Base-by-base conservation (phyloP, 176 grass and related monocot genomes). In the Thalia dealbata region DNA sequence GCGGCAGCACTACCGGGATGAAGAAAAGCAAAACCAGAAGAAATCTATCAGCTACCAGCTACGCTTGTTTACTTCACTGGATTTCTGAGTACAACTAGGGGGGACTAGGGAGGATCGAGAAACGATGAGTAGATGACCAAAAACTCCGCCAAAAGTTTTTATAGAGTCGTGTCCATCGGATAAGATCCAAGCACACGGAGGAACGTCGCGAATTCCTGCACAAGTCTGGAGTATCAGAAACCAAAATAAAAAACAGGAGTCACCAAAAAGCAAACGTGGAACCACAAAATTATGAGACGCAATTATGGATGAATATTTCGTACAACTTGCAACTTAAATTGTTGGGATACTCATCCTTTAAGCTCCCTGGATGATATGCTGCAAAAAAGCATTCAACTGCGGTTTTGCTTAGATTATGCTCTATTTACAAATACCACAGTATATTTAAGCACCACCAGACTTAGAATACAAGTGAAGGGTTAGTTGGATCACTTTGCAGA, bases 111-210 rank as follows among this genome's bases (percentile, higher is more conserved):
- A 38, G 32, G 32, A 38, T 38, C 3, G 4, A 38, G 32, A 38
- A 38, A 38, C 32, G 32, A 38, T 4, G 32, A 38, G 32, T 38
- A 38, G 3, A 38, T 38, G 32, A 38, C 32, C 3, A n/a, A n/a
- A n/a, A 4, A 38, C 32, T 38, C 32, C 32, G 1, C 32, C 32
- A 38, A 38, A 38, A 4, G 4, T n/a, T 58, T 69, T 76, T 68
- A 83, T 41, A 26, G 30, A 69, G 77, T 70, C 52, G 35, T 79
- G 27, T 78, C 78, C 64, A 76, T 68, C 3, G 83, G 80, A 65
- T 92, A 86, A 42, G 64, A 83, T 74, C 82, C 85, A 29, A 91
- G 80, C 29, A 81, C 77, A 15, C 85, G 82, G 52, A 91, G 66
- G 55, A 91, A 83, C 56, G 72, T 83, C 29, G 74, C 64, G 67